Evolutionary conservation across 2,329 filamentous ascomycete genomes (phyloP).

Genomic region (Colletotrichum caudatum): DNA sequence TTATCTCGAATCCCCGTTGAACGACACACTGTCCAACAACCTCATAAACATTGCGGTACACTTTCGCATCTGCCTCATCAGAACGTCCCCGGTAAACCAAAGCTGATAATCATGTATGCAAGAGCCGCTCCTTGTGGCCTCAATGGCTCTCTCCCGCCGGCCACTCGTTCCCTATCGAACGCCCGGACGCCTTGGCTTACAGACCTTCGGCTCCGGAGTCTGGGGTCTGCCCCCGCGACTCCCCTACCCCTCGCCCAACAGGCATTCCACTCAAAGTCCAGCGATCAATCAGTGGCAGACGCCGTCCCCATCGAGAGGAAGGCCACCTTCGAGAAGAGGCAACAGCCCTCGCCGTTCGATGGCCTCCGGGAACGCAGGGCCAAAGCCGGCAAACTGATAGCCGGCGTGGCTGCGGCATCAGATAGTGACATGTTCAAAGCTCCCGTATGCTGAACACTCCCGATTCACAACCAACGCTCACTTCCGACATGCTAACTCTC

Average conservation of each 20-base stretch:
- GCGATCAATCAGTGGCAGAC: constrained; percentile 40
- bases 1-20: constrained; percentile 32
- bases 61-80: neutral
- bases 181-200: constrained; percentile 32
- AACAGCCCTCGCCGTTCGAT: constrained; percentile 57
- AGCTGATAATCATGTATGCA: constrained; percentile 26
- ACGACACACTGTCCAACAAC: neutral
- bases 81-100: neutral
- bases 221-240: constrained; percentile 15
- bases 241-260: constrained; percentile 5
- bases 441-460: constrained; percentile 60
- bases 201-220: constrained; percentile 36
- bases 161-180: constrained; percentile 25
- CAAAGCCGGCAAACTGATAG: constrained; percentile 78
- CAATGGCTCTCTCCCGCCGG: constrained; percentile 28
- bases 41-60: neutral
- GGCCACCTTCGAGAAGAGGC: constrained; percentile 39
- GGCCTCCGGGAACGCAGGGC: constrained; percentile 76
- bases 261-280: constrained; percentile 34
- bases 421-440: constrained; percentile 88
- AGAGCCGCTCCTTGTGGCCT: constrained; percentile 28
- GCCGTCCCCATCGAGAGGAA: constrained; percentile 38
- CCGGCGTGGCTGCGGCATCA: constrained; percentile 80
- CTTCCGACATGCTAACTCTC: constrained; percentile 36
- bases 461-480: constrained; percentile 8